Conservation (phyloP, 495 filamentous ascomycete genomes). For the Baudoinia panamericana region DNA sequence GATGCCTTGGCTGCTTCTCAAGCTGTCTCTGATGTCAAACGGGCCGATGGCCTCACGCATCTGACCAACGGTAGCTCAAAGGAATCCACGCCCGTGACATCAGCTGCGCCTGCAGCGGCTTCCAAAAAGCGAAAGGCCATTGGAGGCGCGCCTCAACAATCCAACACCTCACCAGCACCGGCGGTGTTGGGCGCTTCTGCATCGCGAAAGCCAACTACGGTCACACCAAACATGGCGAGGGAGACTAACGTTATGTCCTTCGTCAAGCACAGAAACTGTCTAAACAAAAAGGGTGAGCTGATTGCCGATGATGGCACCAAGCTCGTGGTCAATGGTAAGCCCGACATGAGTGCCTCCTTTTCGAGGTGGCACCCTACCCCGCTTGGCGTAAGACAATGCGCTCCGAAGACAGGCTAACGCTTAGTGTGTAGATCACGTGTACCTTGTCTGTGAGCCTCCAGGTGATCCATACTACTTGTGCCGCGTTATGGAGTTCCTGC, state of each 20-base stretch:
- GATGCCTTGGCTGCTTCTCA: conserved; percentile 12
- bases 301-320: conserved; percentile 82
- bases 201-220: conserved; percentile 15
- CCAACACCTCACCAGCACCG: conserved; percentile 14
- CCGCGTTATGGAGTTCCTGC: conserved; percentile 94
- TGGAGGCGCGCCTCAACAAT: conserved; percentile 10
- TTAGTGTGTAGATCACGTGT: conserved; percentile 66
- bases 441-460: conserved; percentile 92
- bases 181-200: conserved; percentile 13
- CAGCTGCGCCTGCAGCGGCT: conserved; percentile 43
- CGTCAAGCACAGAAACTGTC: conserved; percentile 49
- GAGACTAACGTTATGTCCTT: conserved; percentile 78
- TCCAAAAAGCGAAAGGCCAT: conserved; percentile 70
- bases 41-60: conserved; percentile 1
- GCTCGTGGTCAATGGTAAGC: conserved; percentile 74
- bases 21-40: conserved; percentile 4
- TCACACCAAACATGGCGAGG: conserved; percentile 18
- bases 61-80: conserved; percentile 24
- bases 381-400: conserved; percentile 8
- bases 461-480: conserved; percentile 96
- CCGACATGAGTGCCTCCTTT: not conserved
- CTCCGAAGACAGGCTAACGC: conserved; percentile 22
- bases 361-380: conserved; percentile 11
- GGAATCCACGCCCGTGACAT: conserved; percentile 51
- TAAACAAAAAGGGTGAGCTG: conserved; percentile 61